phyloP scores from a whole-genome alignment of 306 rosid genomes.

The Prunus kanzakura region DNA sequence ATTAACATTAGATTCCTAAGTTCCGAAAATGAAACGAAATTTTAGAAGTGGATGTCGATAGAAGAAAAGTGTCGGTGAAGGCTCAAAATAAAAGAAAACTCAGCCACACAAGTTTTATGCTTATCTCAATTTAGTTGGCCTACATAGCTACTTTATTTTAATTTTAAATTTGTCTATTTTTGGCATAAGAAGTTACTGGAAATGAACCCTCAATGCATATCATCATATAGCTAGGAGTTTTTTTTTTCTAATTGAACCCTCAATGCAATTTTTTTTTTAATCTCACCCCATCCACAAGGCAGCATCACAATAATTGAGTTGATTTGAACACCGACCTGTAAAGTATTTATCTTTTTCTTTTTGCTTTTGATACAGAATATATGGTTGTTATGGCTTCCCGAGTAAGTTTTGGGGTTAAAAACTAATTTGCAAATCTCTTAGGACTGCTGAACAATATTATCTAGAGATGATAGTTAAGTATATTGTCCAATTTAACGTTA shows the following conservation, averaged over 20 bases:
- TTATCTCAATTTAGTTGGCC: not conserved
- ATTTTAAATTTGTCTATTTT: no score
- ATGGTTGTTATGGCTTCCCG: not conserved
- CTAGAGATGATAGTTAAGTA: no score
- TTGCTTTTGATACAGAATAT: not conserved
- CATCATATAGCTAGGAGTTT: no score
- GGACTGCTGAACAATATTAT: no score
- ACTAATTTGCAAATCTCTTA: not conserved
- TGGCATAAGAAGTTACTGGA: no score
- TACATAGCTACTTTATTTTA: not conserved
- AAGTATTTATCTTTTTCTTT: not conserved
- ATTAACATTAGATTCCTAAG: no score
- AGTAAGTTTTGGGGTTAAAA: not conserved
- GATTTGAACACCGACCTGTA: not conserved
- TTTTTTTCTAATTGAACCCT: not conserved
- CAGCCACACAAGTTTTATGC: not conserved
- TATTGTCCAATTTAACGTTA: not conserved
- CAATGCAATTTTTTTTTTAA: not conserved
- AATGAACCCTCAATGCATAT: not conserved
- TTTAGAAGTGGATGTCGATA: no score
- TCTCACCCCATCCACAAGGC: not conserved
- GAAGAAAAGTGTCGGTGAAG: not conserved
- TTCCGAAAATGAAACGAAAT: no score
- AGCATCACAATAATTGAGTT: not conserved
- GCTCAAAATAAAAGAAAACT: not conserved